Evolutionary conservation across 2,329 filamentous ascomycete species (phyloP), one percentile per base, ranked within the genome.

Genomic region (Raffaelea ambrosiae): DNA sequence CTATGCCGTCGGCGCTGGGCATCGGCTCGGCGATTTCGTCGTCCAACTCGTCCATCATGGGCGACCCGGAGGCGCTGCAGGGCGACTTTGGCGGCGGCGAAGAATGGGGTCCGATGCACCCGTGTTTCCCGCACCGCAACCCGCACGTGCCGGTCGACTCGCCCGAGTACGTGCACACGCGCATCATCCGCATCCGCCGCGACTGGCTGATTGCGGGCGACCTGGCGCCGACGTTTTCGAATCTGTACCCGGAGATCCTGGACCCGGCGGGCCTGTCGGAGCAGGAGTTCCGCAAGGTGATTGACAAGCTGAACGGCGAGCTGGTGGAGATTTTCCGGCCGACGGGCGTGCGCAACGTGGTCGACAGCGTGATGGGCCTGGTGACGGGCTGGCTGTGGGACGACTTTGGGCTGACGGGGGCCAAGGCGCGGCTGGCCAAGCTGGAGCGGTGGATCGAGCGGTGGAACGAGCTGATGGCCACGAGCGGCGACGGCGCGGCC

Each of bases 381-480:
- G 66, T 89, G 31, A 97, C 93, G 0, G 87, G 91, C 20, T 98
- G 90, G 87, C 59, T 97, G 31, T 97, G 89, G 88, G 93, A 98
- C 50, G 91, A 97, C 61, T 58, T 91, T 20, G 89, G 91, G 2
- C 67, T 88, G 33, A 86, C 86, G 3, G 81, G 76, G 9, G 77
- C 85, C 50, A 97, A 97, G 69, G 70, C 73, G 20, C 76, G 83
- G 48, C 64, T 95, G 41, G 76, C 73, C 48, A 73, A 69, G 10
- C 68, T 96, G 18, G 93, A 98, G 66, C 65, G 64, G 35, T 95
- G 87, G 81, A 77, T 98, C 47, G 86, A 94, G 54, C 75, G 81
- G 50, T 96, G 91, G 90, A 98, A 98, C 62, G 61, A 63, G 9
- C 79, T 87, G 52, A 79, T 82, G 73, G 79, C 80, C 5, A 40